Evolutionary conservation across 768 basidiomycete species (phyloP).

Genomic region (Podaxis sp.): DNA sequence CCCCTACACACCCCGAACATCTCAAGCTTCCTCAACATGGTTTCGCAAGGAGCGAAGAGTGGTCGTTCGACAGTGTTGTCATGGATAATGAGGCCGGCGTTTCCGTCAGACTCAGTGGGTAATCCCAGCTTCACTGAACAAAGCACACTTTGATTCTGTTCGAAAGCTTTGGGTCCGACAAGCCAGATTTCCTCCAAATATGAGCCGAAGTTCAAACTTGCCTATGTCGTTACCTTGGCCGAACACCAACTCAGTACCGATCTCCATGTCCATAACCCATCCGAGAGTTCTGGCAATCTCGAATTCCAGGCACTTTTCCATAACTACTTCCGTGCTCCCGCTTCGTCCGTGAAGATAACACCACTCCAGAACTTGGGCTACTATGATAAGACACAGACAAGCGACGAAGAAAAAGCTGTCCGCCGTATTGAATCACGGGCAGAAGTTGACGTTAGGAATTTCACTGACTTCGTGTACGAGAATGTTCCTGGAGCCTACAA

Average conservation of each 20-base stretch:
- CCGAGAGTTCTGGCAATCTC: conserved; percentile 41
- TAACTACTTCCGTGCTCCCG: conserved; percentile 75
- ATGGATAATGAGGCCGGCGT: conserved; percentile 69
- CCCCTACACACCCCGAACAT: conserved; percentile 74
- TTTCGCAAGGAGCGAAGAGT: conserved; percentile 75
- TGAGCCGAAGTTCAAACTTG: conserved; percentile 62
- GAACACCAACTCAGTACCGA: conserved; percentile 73
- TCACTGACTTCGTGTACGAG: conserved; percentile 78
- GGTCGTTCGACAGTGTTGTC: conserved; percentile 63
- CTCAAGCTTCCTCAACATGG: conserved; percentile 79
- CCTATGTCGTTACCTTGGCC: conserved; percentile 77
- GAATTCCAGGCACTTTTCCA: conserved; percentile 94
- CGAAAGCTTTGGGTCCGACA: conserved; percentile 59
- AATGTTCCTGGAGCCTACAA: conserved; percentile 52
- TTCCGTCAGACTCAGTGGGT: conserved; percentile 74
- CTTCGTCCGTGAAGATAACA: conserved; percentile 52
- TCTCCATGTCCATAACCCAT: conserved; percentile 76
- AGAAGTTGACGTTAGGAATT: conserved; percentile 59
- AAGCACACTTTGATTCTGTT: neutral
- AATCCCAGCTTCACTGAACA: neutral
- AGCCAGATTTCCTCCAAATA: conserved; percentile 55
- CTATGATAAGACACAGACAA: conserved; percentile 76
- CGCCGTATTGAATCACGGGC: conserved; percentile 56
- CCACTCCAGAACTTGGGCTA: conserved; percentile 64
- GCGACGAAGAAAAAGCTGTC: conserved; percentile 41